phyloP scores from a whole-genome alignment of 176 grass and related monocot genomes.

The Phragmites australis region DNA sequence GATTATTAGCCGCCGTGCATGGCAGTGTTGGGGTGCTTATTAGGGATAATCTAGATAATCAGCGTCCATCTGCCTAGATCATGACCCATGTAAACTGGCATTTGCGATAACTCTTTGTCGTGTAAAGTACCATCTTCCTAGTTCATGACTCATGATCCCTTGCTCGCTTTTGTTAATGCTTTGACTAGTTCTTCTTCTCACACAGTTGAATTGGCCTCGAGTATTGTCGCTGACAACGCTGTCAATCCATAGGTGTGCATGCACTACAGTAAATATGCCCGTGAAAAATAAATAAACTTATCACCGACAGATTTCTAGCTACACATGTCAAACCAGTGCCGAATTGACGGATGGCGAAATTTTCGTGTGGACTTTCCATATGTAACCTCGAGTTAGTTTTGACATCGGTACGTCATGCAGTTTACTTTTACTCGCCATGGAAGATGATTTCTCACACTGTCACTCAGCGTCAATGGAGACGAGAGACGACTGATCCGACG shows the following conservation, averaged over 20 bases:
- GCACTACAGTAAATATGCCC: background rate
- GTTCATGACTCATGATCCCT: too few species aligned
- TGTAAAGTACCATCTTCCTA: too few species aligned
- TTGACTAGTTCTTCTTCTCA: background rate
- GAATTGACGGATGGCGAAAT: background rate
- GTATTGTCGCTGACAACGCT: background rate
- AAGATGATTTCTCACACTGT: background rate
- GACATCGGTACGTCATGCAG: background rate
- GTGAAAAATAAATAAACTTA: background rate
- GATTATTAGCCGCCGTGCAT: background rate
- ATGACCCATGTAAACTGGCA: background rate
- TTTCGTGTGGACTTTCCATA: background rate
- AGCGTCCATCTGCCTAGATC: background rate
- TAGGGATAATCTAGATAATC: background rate
- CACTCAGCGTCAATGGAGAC: background rate
- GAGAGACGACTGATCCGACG: background rate
- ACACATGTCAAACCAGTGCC: background rate
- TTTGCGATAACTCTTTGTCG: too few species aligned
- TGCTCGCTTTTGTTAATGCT: background rate
- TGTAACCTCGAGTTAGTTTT: background rate
- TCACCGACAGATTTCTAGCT: background rate
- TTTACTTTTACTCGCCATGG: background rate
- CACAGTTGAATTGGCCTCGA: background rate
- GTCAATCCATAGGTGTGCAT: slow-evolving; percentile 10
- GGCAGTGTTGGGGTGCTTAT: background rate